Conservation (phyloP, 202 grass and related monocot species). For the Brachypodium distachyon region DNA sequence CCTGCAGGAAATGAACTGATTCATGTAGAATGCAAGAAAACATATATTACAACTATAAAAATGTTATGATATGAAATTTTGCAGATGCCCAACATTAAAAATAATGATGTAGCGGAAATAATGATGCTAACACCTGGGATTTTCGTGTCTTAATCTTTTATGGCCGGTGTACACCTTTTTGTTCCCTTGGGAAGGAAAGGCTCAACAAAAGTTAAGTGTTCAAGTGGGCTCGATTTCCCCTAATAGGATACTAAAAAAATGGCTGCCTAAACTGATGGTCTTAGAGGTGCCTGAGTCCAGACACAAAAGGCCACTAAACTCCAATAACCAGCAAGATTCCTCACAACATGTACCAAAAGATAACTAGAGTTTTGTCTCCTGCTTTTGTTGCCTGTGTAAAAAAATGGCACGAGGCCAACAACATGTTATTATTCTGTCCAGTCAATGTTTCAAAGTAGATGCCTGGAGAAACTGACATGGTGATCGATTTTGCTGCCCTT, state of each 20-base stretch:
- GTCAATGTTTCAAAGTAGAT: constrained; percentile 34
- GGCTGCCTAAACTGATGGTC: constrained; percentile 38
- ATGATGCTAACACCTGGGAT: constrained; percentile 37
- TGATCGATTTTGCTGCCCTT: constrained; percentile 5
- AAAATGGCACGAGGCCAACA: constrained; percentile 25
- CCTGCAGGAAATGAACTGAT: background rate
- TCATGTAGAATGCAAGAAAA: background rate
- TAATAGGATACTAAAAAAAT: constrained; percentile 44
- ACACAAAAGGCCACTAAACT: constrained; percentile 38
- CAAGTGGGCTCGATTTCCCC: constrained; percentile 33
- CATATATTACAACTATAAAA: background rate
- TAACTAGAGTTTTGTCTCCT: constrained; percentile 31
- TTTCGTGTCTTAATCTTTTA: constrained; percentile 49
- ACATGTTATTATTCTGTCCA: constrained; percentile 19
- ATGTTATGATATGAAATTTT: background rate
- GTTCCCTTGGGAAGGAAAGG: constrained; percentile 32
- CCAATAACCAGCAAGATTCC: constrained; percentile 64
- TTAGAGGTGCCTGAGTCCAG: constrained; percentile 19
- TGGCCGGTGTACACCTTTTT: constrained; percentile 37
- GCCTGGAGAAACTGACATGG: constrained; percentile 22
- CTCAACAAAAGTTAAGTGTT: constrained; percentile 9
- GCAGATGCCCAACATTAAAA: constrained; percentile 10
- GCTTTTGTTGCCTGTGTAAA: constrained; percentile 31
- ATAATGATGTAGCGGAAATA: constrained; percentile 22
- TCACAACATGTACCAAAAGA: constrained; percentile 22